Conservation (phyloP, 805 yeast genomes). For the Barnettozyma salicaria region DNA sequence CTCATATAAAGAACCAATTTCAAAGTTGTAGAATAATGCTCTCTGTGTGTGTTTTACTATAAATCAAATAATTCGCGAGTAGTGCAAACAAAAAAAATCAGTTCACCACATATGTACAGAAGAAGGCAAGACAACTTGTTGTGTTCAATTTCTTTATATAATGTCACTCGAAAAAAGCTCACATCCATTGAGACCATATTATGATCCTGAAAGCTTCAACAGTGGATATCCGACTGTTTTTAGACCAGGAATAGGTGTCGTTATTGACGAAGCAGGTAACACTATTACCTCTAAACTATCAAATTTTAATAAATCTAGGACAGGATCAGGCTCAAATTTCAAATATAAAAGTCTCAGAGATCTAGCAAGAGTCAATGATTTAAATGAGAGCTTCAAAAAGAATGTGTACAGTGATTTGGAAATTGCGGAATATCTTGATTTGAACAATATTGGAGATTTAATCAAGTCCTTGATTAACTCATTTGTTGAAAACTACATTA, state of each 20-base stretch:
- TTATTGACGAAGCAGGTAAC: slow-evolving; percentile 37
- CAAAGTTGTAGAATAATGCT: too few species aligned
- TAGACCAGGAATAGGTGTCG: slow-evolving; percentile 56
- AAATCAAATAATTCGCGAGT: too few species aligned
- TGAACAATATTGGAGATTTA: slow-evolving; percentile 50
- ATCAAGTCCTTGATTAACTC: slow-evolving; percentile 52
- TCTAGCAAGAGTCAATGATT: slow-evolving; percentile 19
- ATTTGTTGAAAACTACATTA: slow-evolving; percentile 61
- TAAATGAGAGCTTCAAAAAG: slow-evolving; percentile 23
- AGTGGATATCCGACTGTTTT: slow-evolving; percentile 57
- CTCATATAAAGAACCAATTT: too few species aligned
- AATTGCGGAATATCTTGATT: slow-evolving; percentile 59
- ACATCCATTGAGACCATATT: slow-evolving; percentile 54
- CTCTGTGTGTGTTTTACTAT: too few species aligned
- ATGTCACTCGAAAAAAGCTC: slow-evolving; percentile 4
- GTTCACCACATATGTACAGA: not conserved
- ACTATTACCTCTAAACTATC: slow-evolving; percentile 36
- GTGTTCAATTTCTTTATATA: too few species aligned
- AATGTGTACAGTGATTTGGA: slow-evolving; percentile 44
- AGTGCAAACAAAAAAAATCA: slow-evolving; percentile 1
- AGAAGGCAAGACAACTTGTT: too few species aligned
- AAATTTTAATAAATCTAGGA: slow-evolving; percentile 12
- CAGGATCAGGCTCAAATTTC: slow-evolving; percentile 1
- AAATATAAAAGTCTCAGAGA: slow-evolving; percentile 17
- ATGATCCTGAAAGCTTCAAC: slow-evolving; percentile 60